Evolutionary conservation across 495 filamentous ascomycete species (phyloP).

Genomic region (Hypoxylon rickii): DNA sequence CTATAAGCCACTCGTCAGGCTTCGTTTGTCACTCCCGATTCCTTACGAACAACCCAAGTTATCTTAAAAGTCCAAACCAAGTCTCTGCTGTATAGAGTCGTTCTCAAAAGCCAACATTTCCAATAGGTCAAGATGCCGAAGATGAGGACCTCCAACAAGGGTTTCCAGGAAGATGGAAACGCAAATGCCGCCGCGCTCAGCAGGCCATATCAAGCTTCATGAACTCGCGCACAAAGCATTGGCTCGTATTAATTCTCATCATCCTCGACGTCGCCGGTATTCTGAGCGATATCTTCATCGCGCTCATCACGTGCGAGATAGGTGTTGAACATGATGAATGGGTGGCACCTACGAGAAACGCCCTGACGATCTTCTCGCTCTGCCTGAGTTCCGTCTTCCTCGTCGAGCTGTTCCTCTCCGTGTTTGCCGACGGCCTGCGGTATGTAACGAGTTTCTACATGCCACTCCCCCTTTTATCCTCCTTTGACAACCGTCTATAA

Average conservation of each 20-base stretch:
- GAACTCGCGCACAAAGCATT: constrained; percentile 60
- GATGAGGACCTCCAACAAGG: constrained; percentile 52
- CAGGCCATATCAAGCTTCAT: constrained; percentile 46
- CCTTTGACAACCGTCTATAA: too few species aligned
- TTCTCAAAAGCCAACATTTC: constrained; percentile 10
- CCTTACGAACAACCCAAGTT: too few species aligned
- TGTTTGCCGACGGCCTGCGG: constrained; percentile 61
- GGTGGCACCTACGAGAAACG: constrained; percentile 45
- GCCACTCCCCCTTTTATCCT: background rate
- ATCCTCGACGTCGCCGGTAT: constrained; percentile 30
- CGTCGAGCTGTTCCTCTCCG: constrained; percentile 57
- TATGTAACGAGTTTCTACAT: constrained; percentile 41
- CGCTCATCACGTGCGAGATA: constrained; percentile 63
- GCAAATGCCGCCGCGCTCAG: constrained; percentile 25
- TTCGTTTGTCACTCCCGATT: too few species aligned
- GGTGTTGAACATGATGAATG: constrained; percentile 40
- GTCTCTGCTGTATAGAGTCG: too few species aligned
- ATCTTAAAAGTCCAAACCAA: too few species aligned
- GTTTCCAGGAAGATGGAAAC: constrained; percentile 4
- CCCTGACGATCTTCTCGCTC: constrained; percentile 50
- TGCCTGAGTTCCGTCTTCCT: constrained; percentile 65
- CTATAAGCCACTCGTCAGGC: too few species aligned
- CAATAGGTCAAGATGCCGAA: constrained; percentile 62
- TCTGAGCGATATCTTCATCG: constrained; percentile 56
- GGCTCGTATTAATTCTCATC: constrained; percentile 24